A percentile compares a stretch with the other conserved stretches of the same genome.
These are phyloP conservation scores for Neophaeococcomyces mojaviensis DNA, from an alignment of 2,329 filamentous ascomycete genomes.

Conservation along the genomic window DNA sequence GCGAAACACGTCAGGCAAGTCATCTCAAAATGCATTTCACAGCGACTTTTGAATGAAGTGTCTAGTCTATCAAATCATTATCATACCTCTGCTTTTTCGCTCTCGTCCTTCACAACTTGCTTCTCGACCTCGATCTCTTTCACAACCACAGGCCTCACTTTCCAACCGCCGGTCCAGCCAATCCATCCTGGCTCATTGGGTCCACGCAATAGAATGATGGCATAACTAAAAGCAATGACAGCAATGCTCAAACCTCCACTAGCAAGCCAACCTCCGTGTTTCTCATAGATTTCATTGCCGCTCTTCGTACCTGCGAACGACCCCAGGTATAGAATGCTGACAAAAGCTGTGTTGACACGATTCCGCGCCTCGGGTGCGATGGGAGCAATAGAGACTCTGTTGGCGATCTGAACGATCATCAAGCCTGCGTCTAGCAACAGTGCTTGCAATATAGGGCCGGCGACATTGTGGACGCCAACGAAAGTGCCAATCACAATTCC, in stretches of 20 bases:
- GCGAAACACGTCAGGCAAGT: too few species aligned
- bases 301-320: slow-evolving; percentile 62
- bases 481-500: slow-evolving; percentile 63
- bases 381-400: slow-evolving; percentile 60
- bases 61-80: too few species aligned
- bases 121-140: too few species aligned
- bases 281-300: slow-evolving; percentile 48
- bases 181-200: too few species aligned
- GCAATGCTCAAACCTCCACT: slow-evolving; percentile 50
- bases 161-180: too few species aligned
- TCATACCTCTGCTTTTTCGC: too few species aligned
- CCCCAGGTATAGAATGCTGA: slow-evolving; percentile 66
- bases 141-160: too few species aligned
- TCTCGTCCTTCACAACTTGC: too few species aligned
- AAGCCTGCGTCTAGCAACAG: slow-evolving; percentile 62
- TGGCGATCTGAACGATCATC: slow-evolving; percentile 66
- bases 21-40: too few species aligned
- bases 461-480: slow-evolving; percentile 56
- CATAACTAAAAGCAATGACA: slow-evolving; percentile 43
- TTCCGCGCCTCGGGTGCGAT: slow-evolving; percentile 67
- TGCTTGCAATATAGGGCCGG: slow-evolving; percentile 64
- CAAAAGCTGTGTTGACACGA: slow-evolving; percentile 71
- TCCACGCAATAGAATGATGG: too few species aligned
- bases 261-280: slow-evolving; percentile 46
- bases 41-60: too few species aligned